Percentiles rank a stretch among this genome's conserved stretches.
Evolutionary conservation across 1,284 basidiomycete species (phyloP).

Genomic region (Boletus sp.): DNA sequence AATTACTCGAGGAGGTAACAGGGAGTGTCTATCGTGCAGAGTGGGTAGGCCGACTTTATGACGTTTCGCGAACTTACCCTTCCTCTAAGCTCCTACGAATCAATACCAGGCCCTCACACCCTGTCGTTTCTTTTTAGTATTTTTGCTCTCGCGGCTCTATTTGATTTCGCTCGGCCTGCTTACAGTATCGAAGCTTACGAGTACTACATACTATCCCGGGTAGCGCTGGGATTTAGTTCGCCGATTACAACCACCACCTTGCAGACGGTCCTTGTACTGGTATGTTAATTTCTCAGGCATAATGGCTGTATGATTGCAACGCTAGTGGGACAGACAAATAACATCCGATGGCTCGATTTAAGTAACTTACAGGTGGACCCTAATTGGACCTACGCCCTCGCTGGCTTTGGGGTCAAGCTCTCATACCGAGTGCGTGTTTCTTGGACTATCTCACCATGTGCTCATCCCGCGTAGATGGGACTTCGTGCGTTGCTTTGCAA

Average conservation of each 20-base stretch:
- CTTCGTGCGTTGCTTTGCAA: conserved; percentile 45
- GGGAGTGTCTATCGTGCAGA: conserved; percentile 43
- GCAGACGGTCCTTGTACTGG: conserved; percentile 49
- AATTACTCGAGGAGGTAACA: conserved; percentile 50
- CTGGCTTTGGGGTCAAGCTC: conserved; percentile 55
- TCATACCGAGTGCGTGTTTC: conserved; percentile 48
- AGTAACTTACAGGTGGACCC: conserved; percentile 48
- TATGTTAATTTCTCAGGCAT: conserved; percentile 30
- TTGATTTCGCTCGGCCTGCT: conserved; percentile 43
- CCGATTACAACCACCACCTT: conserved; percentile 48
- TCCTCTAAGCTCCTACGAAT: conserved; percentile 33
- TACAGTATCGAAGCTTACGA: conserved; percentile 52
- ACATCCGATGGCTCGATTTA: conserved; percentile 55
- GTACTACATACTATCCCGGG: conserved; percentile 53
- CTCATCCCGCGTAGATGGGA: conserved; percentile 49
- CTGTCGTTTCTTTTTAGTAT: conserved; percentile 55
- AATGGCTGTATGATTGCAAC: background rate
- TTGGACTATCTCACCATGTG: background rate
- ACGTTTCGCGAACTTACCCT: conserved; percentile 8
- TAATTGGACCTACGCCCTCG: conserved; percentile 49
- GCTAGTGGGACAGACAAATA: conserved; percentile 44
- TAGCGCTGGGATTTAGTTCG: conserved; percentile 45
- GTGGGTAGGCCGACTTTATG: conserved; percentile 30
- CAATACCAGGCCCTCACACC: conserved; percentile 38
- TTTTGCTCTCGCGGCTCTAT: conserved; percentile 47